Evolutionary conservation across 1,139 yeast genomes (phyloP), one percentile per base, ranked within the genome.

Genomic region (Pichiaceae sp.): DNA sequence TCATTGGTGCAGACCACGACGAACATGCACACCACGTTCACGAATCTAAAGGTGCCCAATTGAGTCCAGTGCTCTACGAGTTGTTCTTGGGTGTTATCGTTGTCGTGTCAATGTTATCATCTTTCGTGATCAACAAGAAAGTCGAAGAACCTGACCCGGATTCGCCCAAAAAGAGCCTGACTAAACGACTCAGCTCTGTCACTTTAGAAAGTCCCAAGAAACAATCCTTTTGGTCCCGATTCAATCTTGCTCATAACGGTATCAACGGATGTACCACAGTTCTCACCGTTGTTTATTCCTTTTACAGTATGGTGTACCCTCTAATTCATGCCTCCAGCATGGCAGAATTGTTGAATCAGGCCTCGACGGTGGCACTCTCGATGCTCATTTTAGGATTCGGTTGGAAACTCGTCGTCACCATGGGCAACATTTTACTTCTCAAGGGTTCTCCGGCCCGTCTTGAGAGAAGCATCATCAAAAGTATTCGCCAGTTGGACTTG

Each of bases 251-350:
- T 2, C 42, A 42, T 14, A 46, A 39, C 63, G 59, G 56, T 4
- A 36, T 70, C 34, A 69, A 67, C 39, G 75, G 72, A 48, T 86
- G 89, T 2, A 75, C 85, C 0, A 78, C 78, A 47, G 52, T 75
- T 28, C 62, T 81, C 37, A 81, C 94, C 0, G 54, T 81, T 23
- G 47, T 70, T 2, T 80, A 78, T 49, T 63, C 85, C 0, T 62
- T 50, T 36, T 50, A 56, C 50, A 46, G 53, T 6, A 39, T 56
- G 45, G 23, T 47, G n/a, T 50, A 53, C 33, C 60, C 60, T 2
- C 23, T 51, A 18, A 33, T 52, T 4, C 33, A 31, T 15, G 28
- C 28, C 17, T n/a, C 28, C n/a, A 43, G 38, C 6, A 35, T 42
- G n/a, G 41, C 45, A 4, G 54, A 48, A 14, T 23, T 38, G 21